These are phyloP conservation scores for Lecanicillium sp. DNA, from an alignment of 2,329 filamentous ascomycete genomes.

Conservation along the genomic window DNA sequence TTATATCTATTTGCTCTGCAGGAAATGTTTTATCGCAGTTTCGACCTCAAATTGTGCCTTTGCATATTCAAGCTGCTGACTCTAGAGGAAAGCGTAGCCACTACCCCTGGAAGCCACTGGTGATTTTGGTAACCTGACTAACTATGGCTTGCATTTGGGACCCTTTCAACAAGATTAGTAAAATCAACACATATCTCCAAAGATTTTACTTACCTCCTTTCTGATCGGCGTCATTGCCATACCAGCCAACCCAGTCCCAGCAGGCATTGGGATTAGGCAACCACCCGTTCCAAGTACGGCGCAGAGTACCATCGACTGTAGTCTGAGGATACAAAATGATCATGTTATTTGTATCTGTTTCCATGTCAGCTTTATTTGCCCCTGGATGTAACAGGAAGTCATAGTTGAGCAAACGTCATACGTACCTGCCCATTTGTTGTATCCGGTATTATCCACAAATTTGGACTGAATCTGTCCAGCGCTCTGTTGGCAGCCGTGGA, in stretches of 20 bases:
- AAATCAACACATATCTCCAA: neutral
- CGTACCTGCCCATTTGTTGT: conserved; percentile 9
- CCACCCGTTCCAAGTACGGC: conserved; percentile 3
- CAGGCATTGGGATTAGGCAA: conserved; percentile 8
- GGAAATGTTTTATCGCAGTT: too few species aligned
- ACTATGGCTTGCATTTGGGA: conserved; percentile 6
- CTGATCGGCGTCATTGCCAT: conserved; percentile 9
- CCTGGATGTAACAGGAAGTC: conserved; percentile 2
- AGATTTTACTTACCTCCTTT: conserved; percentile 5
- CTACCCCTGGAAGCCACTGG: conserved; percentile 16
- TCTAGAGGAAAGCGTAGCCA: too few species aligned
- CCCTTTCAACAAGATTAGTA: neutral
- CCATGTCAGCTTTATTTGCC: too few species aligned
- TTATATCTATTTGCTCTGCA: too few species aligned
- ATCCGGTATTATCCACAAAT: conserved; percentile 7
- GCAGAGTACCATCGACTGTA: neutral
- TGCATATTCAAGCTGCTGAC: too few species aligned
- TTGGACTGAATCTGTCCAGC: conserved; percentile 1
- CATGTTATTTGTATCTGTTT: too few species aligned
- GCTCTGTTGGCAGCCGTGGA: conserved; percentile 8
- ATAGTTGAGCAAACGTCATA: neutral
- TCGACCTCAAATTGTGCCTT: too few species aligned
- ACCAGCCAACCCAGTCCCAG: conserved; percentile 10
- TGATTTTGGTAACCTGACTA: conserved; percentile 3
- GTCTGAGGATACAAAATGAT: conserved; percentile 6